Base-by-base conservation (phyloP, 2,329 filamentous ascomycete species). In the Bipolaris oryzae region DNA sequence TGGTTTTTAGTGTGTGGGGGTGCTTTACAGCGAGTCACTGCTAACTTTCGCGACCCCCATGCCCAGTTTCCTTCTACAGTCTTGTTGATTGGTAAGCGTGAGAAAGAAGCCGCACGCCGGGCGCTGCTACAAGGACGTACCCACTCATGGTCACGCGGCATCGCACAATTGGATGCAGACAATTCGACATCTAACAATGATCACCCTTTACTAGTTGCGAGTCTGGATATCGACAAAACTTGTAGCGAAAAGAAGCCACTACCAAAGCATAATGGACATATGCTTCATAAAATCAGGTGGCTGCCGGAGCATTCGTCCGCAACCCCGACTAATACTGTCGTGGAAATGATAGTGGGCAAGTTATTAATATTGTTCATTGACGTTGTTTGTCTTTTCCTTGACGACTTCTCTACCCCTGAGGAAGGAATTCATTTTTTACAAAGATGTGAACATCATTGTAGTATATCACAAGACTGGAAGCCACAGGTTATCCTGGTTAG, bases 331-430 rank as follows among this genome's bases (percentile, higher is more conserved):
- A 7, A 56, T 10, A 55, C 10, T 2, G 39, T 61, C 7, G 38
- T 63, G 10, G 34, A 62, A 31, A 58, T 23, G 11, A 44, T 57
- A 13, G 33, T 64, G 5, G 23, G 58, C 9, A 53, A n/a, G 31
- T 48, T 64, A 18, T 42, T 64, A 10, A 48, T 64, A 23, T 25
- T 48, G 15, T 64, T 64, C 34, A 28, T 52, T 16, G 15, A 64
- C 20, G 42, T 64, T n/a, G 13, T 64, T n/a, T 64, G 43, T 45
- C 21, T 64, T 21, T 64, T 64, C 37, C 41, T 62, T 18, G 52
- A 64, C 28, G 21, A 64, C 42, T 64, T 64, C 39, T 25, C 46
- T 31, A 58, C 16, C 34, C 23, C 15, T 25, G 16, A 62, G 33
- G 31, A 58, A 21, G 51, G 45, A 1, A 15, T 61, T 34, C 9